These are phyloP conservation scores for slime mould (Dictyostelium discoideum) DNA, from an alignment of 78 protist species.

Conservation along the genomic window DNA sequence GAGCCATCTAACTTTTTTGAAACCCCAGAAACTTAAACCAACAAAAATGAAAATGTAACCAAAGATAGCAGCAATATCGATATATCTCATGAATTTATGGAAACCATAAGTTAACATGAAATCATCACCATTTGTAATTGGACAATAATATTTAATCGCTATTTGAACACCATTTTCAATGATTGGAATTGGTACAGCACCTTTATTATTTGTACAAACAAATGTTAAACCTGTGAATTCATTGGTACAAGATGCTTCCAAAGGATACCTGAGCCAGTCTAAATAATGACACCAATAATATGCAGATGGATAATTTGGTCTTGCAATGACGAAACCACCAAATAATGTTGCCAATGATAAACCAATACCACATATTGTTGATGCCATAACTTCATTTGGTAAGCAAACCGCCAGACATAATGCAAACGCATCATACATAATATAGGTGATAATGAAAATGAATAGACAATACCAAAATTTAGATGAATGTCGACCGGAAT, in stretches of 20 bases:
- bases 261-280: conserved; percentile 51
- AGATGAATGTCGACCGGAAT: conserved; percentile 13
- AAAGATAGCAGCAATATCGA: conserved; percentile 3
- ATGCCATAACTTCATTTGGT: conserved; percentile 73
- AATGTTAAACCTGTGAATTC: conserved; percentile 30
- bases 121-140: conserved; percentile 49
- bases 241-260: conserved; percentile 44
- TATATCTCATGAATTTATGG: conserved; percentile 13
- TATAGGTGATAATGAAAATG: conserved; percentile 24
- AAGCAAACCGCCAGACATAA: conserved; percentile 11
- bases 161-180: background rate
- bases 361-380: conserved; percentile 46
- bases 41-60: background rate
- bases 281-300: conserved; percentile 37
- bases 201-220: conserved; percentile 51
- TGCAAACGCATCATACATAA: conserved; percentile 46
- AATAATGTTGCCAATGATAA: conserved; percentile 51
- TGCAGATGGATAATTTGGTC: conserved; percentile 49
- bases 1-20: conserved; percentile 19
- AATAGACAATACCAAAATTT: conserved; percentile 53
- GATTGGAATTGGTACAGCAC: conserved; percentile 30
- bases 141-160: conserved; percentile 15
- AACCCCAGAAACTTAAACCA: conserved; percentile 7
- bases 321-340: conserved; percentile 78
- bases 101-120: conserved; percentile 36